Conservation (phyloP, 352 stramenopile genomes). For the Globisporangium nodosum region DNA sequence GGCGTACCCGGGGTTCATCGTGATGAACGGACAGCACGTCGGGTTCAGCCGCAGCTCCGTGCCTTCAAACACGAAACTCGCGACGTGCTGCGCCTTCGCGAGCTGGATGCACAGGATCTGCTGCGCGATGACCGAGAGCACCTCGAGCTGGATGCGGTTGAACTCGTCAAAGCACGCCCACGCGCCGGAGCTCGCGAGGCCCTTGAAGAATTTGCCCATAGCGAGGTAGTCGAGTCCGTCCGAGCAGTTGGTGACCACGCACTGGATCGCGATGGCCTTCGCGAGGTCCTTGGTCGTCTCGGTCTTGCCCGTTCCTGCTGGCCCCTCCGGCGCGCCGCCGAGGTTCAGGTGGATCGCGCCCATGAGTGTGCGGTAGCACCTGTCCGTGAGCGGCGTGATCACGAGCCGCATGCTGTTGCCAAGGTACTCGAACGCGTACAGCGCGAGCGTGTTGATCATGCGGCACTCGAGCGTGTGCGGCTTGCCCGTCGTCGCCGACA, state of each 20-base stretch:
- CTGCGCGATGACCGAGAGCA: conserved; percentile 90
- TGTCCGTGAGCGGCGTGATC: conserved; percentile 90
- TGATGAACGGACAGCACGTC: conserved; percentile 92
- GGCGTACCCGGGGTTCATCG: conserved; percentile 91
- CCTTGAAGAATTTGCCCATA: conserved; percentile 95
- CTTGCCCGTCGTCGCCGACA: conserved; percentile 85
- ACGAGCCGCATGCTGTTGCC: conserved; percentile 90
- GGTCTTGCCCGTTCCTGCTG: conserved; percentile 89
- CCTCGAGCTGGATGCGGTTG: conserved; percentile 91
- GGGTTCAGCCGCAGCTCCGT: conserved; percentile 85
- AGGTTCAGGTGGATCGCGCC: conserved; percentile 89
- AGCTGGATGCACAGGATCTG: conserved; percentile 91
- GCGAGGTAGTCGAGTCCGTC: conserved; percentile 88
- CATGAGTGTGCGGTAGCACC: conserved; percentile 91
- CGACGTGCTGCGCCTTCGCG: conserved; percentile 70
- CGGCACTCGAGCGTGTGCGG: conserved; percentile 81
- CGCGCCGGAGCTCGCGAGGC: conserved; percentile 82
- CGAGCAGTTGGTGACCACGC: conserved; percentile 92
- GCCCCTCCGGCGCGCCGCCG: conserved; percentile 85
- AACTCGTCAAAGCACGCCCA: conserved; percentile 94
- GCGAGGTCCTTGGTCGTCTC: conserved; percentile 91
- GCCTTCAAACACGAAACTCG: conserved; percentile 89
- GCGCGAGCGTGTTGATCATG: conserved; percentile 91
- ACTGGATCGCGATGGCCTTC: conserved; percentile 91
- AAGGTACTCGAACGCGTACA: conserved; percentile 93